Evolutionary conservation across 768 basidiomycete genomes (phyloP).

Genomic region (Kwoniella newhampshirensis): DNA sequence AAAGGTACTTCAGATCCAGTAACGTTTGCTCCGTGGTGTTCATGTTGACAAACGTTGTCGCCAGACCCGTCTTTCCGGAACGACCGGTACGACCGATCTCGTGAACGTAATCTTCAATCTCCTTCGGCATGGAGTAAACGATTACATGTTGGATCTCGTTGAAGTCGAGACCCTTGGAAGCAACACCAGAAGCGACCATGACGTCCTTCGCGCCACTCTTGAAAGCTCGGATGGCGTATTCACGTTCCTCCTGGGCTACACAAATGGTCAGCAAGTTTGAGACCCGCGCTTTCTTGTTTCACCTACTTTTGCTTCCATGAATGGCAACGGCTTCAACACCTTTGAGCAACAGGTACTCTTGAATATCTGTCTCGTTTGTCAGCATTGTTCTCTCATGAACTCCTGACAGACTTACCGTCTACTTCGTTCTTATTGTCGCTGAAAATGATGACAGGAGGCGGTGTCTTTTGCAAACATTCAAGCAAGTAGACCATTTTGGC

Average conservation of each 20-base stretch:
- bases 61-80: slow-evolving; percentile 96
- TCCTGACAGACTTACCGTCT: slow-evolving; percentile 65
- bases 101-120: slow-evolving; percentile 99
- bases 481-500: slow-evolving; percentile 99
- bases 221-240: slow-evolving; percentile 98
- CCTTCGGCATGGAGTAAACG: slow-evolving; percentile 99
- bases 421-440: slow-evolving; percentile 99
- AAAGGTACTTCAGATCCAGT: slow-evolving; percentile 90
- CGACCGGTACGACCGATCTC: slow-evolving; percentile 98
- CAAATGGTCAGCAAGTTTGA: not conserved
- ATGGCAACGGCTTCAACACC: slow-evolving; percentile 98
- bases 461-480: slow-evolving; percentile 96
- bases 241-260: slow-evolving; percentile 93
- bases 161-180: slow-evolving; percentile 97
- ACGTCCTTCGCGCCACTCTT: slow-evolving; percentile 97
- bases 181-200: slow-evolving; percentile 98
- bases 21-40: slow-evolving; percentile 94
- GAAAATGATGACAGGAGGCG: slow-evolving; percentile 96
- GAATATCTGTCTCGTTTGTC: slow-evolving; percentile 69
- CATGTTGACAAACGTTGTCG: slow-evolving; percentile 99
- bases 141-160: slow-evolving; percentile 99
- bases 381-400: not conserved
- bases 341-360: slow-evolving; percentile 93
- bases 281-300: not conserved
- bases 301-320: slow-evolving; percentile 91